A percentile compares a stretch with the other conserved stretches of the same genome.
Evolutionary conservation across 768 basidiomycete species (phyloP).

Genomic region (Mrakia gelida): DNA sequence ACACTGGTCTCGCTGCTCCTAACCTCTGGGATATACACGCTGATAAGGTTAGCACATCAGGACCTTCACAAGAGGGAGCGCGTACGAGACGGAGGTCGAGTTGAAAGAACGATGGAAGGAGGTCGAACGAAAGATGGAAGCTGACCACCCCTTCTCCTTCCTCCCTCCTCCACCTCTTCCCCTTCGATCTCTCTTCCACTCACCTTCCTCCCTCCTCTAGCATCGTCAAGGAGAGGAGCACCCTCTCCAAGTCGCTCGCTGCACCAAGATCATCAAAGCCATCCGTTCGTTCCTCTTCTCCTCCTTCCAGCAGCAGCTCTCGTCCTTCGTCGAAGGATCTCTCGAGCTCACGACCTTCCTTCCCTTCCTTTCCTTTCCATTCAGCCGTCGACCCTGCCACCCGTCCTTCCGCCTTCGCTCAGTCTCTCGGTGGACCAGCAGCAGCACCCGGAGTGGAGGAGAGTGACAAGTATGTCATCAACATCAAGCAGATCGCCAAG

Average conservation of each 20-base stretch:
- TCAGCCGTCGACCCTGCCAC: conserved; percentile 28
- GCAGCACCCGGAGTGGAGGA: conserved; percentile 74
- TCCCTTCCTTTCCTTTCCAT: background rate
- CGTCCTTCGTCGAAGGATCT: too few relatives aligned
- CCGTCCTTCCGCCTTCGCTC: conserved; percentile 27
- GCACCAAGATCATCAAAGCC: conserved; percentile 93
- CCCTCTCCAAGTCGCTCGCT: conserved; percentile 91
- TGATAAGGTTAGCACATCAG: conserved; percentile 53
- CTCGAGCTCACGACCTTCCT: background rate
- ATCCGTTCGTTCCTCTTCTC: conserved; percentile 39
- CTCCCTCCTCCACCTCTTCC: background rate
- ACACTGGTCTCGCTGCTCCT: conserved; percentile 92
- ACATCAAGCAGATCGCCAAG: conserved; percentile 99
- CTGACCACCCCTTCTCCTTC: background rate
- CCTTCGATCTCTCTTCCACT: background rate
- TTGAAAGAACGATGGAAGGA: background rate
- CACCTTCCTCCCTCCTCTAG: background rate
- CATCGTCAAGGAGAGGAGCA: conserved; percentile 56
- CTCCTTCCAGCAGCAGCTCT: background rate
- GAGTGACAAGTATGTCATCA: conserved; percentile 98
- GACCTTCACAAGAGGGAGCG: conserved; percentile 53
- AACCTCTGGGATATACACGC: conserved; percentile 96
- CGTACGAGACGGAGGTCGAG: background rate
- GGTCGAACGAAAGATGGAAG: background rate
- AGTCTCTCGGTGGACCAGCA: conserved; percentile 23